A percentile compares a stretch with the other conserved stretches of the same genome.
These are phyloP conservation scores for Polyporus tsugae DNA, from an alignment of 1,284 basidiomycete genomes.

Conservation along the genomic window DNA sequence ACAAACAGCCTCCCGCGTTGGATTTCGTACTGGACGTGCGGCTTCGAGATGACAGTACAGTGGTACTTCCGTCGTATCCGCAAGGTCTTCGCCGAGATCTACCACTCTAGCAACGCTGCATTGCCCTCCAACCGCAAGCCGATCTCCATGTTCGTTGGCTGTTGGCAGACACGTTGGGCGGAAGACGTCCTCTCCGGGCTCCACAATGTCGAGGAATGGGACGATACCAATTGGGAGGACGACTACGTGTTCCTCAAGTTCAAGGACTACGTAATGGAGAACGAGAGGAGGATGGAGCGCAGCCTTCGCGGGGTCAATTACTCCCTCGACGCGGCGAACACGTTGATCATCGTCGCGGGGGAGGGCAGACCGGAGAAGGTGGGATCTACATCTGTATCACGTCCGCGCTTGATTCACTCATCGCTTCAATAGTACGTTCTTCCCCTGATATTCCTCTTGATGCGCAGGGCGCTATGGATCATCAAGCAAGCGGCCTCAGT, in stretches of 20 bases:
- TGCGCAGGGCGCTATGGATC: constrained; percentile 16
- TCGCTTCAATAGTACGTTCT: constrained; percentile 15
- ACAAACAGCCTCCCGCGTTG: constrained; percentile 28
- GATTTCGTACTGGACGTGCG: constrained; percentile 34
- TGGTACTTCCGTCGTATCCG: constrained; percentile 31
- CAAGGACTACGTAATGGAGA: constrained; percentile 29
- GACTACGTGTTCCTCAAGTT: constrained; percentile 28
- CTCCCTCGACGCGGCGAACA: constrained; percentile 35
- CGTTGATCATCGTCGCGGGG: constrained; percentile 32
- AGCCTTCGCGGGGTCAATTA: constrained; percentile 34
- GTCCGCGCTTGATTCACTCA: neutral
- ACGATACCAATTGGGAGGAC: constrained; percentile 5
- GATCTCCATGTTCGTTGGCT: constrained; percentile 9
- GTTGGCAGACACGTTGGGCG: neutral
- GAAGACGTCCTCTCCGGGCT: constrained; percentile 21
- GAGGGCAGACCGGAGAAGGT: constrained; percentile 36
- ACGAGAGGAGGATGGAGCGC: constrained; percentile 32
- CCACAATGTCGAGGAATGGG: neutral
- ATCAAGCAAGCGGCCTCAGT: constrained; percentile 8
- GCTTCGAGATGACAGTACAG: constrained; percentile 25
- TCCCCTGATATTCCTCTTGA: constrained; percentile 25
- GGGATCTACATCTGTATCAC: neutral
- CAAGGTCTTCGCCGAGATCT: constrained; percentile 14
- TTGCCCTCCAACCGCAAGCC: constrained; percentile 11
- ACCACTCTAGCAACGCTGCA: neutral